Conservation (phyloP, 2,329 filamentous ascomycete species). For the Exophiala sp. region DNA sequence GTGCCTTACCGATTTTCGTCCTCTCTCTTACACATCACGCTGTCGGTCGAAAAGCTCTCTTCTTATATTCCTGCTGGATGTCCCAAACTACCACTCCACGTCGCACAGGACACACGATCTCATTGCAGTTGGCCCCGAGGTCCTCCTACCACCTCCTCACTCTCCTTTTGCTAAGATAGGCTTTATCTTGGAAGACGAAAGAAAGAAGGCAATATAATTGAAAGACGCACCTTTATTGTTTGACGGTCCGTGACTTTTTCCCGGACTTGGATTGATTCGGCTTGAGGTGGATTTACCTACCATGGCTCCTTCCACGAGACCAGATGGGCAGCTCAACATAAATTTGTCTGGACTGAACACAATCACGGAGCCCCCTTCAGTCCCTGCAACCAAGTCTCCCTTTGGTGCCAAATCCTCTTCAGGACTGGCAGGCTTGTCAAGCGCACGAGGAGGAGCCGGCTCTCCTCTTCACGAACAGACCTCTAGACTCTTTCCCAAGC, state of each 20-base stretch:
- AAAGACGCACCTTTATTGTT: background rate
- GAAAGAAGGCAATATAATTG: background rate
- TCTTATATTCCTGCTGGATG: background rate
- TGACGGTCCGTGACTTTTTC: background rate
- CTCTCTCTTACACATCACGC: background rate
- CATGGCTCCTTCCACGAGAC: constrained; percentile 24
- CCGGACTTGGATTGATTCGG: background rate
- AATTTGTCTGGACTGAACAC: constrained; percentile 25
- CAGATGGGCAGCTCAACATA: constrained; percentile 26
- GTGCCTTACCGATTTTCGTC: background rate
- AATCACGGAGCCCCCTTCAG: constrained; percentile 19
- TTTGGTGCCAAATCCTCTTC: constrained; percentile 26
- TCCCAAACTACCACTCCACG: background rate
- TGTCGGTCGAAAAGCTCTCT: background rate
- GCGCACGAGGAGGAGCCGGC: constrained; percentile 73
- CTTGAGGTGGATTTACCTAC: background rate
- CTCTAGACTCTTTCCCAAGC: constrained; percentile 79
- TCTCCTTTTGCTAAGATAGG: background rate
- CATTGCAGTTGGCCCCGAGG: background rate
- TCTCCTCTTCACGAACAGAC: constrained; percentile 93
- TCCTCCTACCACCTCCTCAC: background rate
- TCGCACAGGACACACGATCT: background rate
- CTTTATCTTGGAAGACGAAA: background rate
- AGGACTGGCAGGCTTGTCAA: constrained; percentile 43
- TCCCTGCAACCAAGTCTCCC: constrained; percentile 25